Base-by-base conservation (phyloP, 1,284 basidiomycete species). In the Cryptococcus sp. region DNA sequence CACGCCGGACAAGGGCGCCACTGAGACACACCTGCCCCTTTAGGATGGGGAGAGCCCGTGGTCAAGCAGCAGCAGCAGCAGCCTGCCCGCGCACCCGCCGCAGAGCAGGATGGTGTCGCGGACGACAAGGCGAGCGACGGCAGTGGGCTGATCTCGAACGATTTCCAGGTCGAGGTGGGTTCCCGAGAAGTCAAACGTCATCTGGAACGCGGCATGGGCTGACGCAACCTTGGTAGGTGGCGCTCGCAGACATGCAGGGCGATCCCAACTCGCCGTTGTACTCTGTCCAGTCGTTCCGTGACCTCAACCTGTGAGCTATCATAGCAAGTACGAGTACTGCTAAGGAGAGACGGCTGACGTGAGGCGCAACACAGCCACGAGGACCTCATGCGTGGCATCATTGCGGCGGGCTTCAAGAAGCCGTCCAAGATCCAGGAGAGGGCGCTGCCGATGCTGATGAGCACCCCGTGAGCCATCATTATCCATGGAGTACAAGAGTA, bases 401-500 rank as follows among this genome's bases (percentile, higher is more conserved):
- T 94, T 76, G 87, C 88, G 47, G 89, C 96, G 85, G 91, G 91
- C 42, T 99, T 98, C 79, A 89, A 91, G 53, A 96, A 95, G 77
- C 96, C 96, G 4, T 97, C 93, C 54, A 98, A 98, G 80, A 98
- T 99, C 64, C 96, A 99, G 80, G 96, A 98, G 81, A 87, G 90
- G 61, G 96, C 96, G 21, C 80, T 98, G 28, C 96, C 96, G 3
- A 81, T 99, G 39, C 83, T 98, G 28, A 84, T 99, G 15, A 78
- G 85, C 57, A 89, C 96, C 74, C 96, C 95, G 91, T 95, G 62
- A 66, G 87, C 28, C 28, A 9, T n/a, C n/a, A n/a, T n/a, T n/a
- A 79, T 4, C 18, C 33, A 24, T 9, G n/a, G 54, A 35, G 36
- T 13, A 42, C 23, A 60, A 4, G 42, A 20, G 15, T 21, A 4